Base-by-base conservation (phyloP, 176 grass and related monocot species). In the Neostapfia colusana region DNA sequence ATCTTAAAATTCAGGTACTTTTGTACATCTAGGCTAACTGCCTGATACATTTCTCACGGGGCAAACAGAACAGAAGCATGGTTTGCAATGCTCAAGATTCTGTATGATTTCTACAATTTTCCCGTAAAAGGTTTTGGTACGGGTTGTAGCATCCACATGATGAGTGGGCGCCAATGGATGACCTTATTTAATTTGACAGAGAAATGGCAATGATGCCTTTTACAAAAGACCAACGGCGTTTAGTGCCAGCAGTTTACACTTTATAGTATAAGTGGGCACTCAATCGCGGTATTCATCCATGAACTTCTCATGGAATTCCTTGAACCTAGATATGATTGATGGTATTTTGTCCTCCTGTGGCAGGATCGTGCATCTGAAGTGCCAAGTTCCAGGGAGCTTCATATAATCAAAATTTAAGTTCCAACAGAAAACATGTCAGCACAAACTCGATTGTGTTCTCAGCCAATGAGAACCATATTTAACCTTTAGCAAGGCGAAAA, bases 271-370 rank as follows among this genome's bases (percentile, higher is more conserved):
- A 6, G 31, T 64, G 40, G 69, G 18, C 40, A 42, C 34, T 75
- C 69, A 85, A 80, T 93, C 82, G 18, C 66, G 54, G 79, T 70
- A 93, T 63, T 90, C 88, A 12, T 85, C 76, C 88, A 88, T 88
- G 82, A 93, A 93, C 55, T 89, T 80, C 74, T 90, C 88, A 55
- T 93, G 91, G 42, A 93, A 93, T 51, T 84, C 91, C 55, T 78
- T 83, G 72, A 93, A 82, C 67, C 76, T 85, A 73, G 91, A 88
- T 78, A 93, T 88, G 46, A 88, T 83, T 37, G 66, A 79, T 37
- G 91, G 88, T 40, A 93, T 90, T 71, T 93, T 93, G 45, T 93
- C 91, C 83, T 93, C 91, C 68, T 70, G 91, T 8, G 91, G 91
- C 82, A 93, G 67, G 72, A 90, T 93, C 5, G 91, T 90, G 72